These are phyloP conservation scores for Nemophila menziesii DNA, from an alignment of 257 asterid species.

Conservation along the genomic window DNA sequence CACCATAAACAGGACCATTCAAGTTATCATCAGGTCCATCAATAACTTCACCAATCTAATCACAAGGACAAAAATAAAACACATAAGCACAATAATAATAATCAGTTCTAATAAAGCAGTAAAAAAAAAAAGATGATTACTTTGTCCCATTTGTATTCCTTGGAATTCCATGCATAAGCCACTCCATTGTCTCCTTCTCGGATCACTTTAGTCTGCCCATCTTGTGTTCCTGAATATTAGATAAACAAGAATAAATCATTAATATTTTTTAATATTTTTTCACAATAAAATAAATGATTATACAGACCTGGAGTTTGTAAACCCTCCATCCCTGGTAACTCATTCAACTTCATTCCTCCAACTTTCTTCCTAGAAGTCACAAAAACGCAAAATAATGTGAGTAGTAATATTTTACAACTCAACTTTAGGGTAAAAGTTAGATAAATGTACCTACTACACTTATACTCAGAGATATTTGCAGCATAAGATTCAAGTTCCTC, in stretches of 20 bases:
- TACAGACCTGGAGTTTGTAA: conserved; percentile 70
- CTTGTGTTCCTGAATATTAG: conserved; percentile 59
- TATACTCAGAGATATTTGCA: conserved; percentile 63
- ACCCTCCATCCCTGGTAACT: conserved; percentile 83
- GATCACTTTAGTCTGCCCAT: conserved; percentile 89
- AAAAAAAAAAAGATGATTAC: conserved; percentile 21
- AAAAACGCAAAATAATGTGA: not conserved
- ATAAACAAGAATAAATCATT: not conserved
- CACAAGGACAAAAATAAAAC: not conserved
- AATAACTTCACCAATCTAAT: conserved; percentile 92
- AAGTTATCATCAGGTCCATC: conserved; percentile 80
- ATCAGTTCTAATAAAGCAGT: not conserved
- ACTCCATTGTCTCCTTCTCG: conserved; percentile 98
- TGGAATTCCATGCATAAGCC: conserved; percentile 89
- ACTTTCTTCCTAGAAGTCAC: conserved; percentile 58
- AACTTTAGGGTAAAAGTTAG: too few relatives aligned
- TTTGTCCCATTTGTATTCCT: conserved; percentile 89
- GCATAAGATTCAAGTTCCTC: conserved; percentile 58
- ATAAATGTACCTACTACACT: conserved; percentile 54
- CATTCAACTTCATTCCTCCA: conserved; percentile 91
- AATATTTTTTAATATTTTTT: too few relatives aligned
- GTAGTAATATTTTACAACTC: not conserved
- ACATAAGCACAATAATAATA: not conserved
- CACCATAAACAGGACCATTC: conserved; percentile 44
- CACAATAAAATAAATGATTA: not conserved